A percentile compares a stretch with the other conserved stretches of the same genome.
Evolutionary conservation across 371 early-diverging fungal species (phyloP).

Genomic region (Nematocida sp.): DNA sequence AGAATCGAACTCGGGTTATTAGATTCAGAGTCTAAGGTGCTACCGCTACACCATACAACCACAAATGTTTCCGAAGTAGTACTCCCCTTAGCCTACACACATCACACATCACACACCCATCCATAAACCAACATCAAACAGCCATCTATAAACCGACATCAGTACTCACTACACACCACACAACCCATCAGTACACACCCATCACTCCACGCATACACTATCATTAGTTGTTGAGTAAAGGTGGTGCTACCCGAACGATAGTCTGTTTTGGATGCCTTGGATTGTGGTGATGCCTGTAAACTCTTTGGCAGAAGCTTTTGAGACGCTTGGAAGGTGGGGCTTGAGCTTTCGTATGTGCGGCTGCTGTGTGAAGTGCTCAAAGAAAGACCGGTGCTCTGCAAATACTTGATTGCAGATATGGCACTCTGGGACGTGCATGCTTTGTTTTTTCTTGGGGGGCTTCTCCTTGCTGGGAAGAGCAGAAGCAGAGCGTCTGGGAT

Average conservation of each 20-base stretch:
- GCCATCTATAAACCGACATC: too few species aligned
- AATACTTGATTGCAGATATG: background rate
- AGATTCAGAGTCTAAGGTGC: constrained; percentile 58
- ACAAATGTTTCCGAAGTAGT: constrained; percentile 1
- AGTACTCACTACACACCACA: too few species aligned
- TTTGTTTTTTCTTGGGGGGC: background rate
- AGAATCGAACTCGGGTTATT: constrained; percentile 58
- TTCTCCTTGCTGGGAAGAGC: too few species aligned
- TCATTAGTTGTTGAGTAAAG: too few species aligned
- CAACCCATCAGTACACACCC: too few species aligned
- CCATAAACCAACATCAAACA: too few species aligned
- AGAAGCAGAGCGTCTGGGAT: too few species aligned
- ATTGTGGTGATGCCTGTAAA: constrained; percentile 5
- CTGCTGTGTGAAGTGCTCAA: constrained; percentile 6
- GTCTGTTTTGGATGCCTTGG: constrained; percentile 7
- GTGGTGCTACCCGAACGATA: too few species aligned
- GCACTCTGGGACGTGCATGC: background rate
- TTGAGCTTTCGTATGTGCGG: constrained; percentile 1
- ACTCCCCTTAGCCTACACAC: too few species aligned
- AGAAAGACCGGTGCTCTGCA: background rate
- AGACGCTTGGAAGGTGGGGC: background rate
- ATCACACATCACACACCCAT: too few species aligned
- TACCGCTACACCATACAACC: constrained; percentile 59
- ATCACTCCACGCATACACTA: too few species aligned
- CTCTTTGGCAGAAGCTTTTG: too few species aligned